Evolutionary conservation across 345 rosid genomes (phyloP), one percentile per base, ranked within the genome.

Genomic region (Trapa bicornis): DNA sequence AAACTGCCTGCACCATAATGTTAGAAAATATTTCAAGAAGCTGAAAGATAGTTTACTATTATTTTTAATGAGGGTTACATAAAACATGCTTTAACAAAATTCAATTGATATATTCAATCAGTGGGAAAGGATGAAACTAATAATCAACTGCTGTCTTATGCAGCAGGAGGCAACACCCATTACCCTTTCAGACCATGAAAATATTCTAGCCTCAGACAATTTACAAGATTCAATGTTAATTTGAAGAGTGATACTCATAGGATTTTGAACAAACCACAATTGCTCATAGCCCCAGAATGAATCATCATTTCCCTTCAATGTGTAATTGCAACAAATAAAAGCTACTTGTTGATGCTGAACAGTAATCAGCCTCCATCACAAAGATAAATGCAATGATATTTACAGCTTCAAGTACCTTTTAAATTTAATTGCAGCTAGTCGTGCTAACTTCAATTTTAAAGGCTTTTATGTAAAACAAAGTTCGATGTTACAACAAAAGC

Each of bases 1-100:
- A 72, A 81, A 94, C 97, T 66, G 99, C 97, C 99, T 94, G 99
- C 92, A 80, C 71, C 68, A 76, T 64, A 61, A 14, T 63, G 66
- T 67, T 47, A 39, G 65, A 66, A 74, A 71, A 47, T 33, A 74
- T 57, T 17, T 67, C 58, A 64, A 58, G 39, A 65, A 37, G 37
- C 36, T 16, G 43, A 57, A 50, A 33, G 12, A 52, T 54, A 66
- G 12, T 65, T 29, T 45, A 17, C 1, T 45, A 45, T 57, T 71
- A 35, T 11, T 47, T 35, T 37, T 38, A 35, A 48, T 4, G 17
- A 22, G 33, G 22, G 39, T 16, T 38, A 7, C 35, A 8, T 6
- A 22, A 54, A 54, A 6, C 33, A 54, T n/a, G 22, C 10, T 54
- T 4, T 1, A n/a, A n/a, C 60, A 58, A 33, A 4, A n/a, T 32